phyloP scores from a whole-genome alignment of 148 eudicot genomes.

The Spergularia marina region DNA sequence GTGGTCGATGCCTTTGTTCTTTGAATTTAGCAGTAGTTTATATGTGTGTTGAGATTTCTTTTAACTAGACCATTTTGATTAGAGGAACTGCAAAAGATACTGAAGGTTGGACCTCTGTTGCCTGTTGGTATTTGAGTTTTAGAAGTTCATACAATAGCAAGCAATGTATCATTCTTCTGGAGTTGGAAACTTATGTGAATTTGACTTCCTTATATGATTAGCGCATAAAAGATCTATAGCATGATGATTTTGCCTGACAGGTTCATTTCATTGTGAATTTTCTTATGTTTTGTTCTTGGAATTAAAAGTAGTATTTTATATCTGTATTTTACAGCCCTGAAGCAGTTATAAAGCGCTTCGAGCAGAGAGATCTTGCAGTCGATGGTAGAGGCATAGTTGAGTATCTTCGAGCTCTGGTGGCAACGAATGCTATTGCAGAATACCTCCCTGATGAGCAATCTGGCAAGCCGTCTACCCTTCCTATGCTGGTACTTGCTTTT shows the following conservation, averaged over 20 bases:
- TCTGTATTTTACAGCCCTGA: constrained; percentile 60
- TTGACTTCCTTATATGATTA: not conserved
- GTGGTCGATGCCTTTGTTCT: not conserved
- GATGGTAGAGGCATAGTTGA: constrained; percentile 88
- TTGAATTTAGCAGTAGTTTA: not conserved
- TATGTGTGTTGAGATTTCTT: not conserved
- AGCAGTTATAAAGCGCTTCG: constrained; percentile 77
- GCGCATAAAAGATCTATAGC: not conserved
- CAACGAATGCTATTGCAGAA: constrained; percentile 80
- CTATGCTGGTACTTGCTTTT: constrained; percentile 57
- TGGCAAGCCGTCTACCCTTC: constrained; percentile 90
- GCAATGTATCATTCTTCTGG: not conserved
- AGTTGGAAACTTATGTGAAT: not conserved
- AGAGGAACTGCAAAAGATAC: not conserved
- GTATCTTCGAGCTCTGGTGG: constrained; percentile 85
- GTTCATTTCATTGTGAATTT: not conserved
- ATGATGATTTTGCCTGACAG: not conserved
- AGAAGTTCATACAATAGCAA: not conserved
- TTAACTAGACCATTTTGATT: not conserved
- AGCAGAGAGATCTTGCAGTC: constrained; percentile 64
- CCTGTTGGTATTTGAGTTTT: not conserved
- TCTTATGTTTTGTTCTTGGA: not conserved
- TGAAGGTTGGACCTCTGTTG: not conserved
- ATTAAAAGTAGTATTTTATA: constrained; percentile 5
- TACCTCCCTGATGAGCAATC: constrained; percentile 90